Evolutionary conservation across 192 early-diverging fungal species (phyloP).

Genomic region (Backusella parvicylindrica): DNA sequence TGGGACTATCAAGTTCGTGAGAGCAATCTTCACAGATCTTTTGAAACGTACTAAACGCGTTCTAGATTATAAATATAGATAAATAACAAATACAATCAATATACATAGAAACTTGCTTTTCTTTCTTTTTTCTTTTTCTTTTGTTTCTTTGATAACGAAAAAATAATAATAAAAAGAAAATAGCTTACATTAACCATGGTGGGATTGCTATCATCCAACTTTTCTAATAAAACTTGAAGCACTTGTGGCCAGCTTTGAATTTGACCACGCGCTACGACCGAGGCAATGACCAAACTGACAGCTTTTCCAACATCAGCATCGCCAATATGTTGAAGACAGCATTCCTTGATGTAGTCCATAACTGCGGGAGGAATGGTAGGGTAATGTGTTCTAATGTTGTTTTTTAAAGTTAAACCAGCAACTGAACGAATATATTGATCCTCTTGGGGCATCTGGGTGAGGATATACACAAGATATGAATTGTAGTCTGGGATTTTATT

Average conservation of each 20-base stretch:
- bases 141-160: not conserved
- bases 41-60: conserved; percentile 80
- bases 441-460: conserved; percentile 68
- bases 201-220: conserved; percentile 69
- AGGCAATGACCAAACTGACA: conserved; percentile 87
- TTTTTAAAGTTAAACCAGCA: conserved; percentile 86
- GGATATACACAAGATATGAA: conserved; percentile 88
- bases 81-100: not conserved
- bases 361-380: conserved; percentile 54
- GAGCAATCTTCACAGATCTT: conserved; percentile 97
- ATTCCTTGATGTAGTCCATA: conserved; percentile 32
- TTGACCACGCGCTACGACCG: conserved; percentile 68
- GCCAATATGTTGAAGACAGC: conserved; percentile 45
- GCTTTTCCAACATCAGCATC: conserved; percentile 79
- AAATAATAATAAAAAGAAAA: not conserved
- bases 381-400: conserved; percentile 68
- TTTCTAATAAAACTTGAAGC: conserved; percentile 70
- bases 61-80: conserved; percentile 39
- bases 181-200: conserved; percentile 71
- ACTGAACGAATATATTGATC: conserved; percentile 76
- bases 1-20: conserved; percentile 70
- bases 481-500: conserved; percentile 88
- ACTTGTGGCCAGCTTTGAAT: conserved; percentile 82
- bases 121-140: not conserved
- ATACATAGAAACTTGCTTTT: not conserved